Evolutionary conservation across 2,329 filamentous ascomycete genomes (phyloP).

Genomic region (Leptodontidium sp.): DNA sequence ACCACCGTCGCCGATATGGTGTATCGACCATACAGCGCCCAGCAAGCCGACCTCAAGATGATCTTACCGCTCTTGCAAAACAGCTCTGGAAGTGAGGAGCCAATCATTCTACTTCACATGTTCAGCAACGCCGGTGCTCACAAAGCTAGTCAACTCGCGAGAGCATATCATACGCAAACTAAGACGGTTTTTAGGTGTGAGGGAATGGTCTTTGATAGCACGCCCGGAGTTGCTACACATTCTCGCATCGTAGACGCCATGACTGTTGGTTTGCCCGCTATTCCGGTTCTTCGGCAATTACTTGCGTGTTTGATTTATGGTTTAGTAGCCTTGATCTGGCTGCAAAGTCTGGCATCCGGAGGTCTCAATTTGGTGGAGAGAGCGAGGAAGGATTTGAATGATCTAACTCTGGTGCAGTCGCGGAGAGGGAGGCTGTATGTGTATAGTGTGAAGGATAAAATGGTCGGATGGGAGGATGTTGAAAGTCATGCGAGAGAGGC

Average conservation of each 20-base stretch:
- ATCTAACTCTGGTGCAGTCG: conserved; percentile 28
- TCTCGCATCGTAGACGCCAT: conserved; percentile 34
- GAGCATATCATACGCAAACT: conserved; percentile 46
- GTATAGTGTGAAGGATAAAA: conserved; percentile 39
- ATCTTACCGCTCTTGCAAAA: conserved; percentile 50
- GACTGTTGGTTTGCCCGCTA: conserved; percentile 40
- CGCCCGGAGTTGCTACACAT: conserved; percentile 49
- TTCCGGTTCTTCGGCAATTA: conserved; percentile 28
- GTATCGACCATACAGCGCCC: conserved; percentile 35
- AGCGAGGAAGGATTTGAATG: conserved; percentile 34
- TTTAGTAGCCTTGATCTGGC: conserved; percentile 18
- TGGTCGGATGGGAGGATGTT: conserved; percentile 40
- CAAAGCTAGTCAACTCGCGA: conserved; percentile 50
- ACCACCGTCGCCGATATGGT: conserved; percentile 52
- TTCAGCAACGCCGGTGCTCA: conserved; percentile 60
- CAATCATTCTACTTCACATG: conserved; percentile 51
- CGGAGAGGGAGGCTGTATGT: conserved; percentile 39
- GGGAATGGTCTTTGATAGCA: conserved; percentile 53
- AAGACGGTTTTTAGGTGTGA: conserved; percentile 41
- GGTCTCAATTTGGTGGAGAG: conserved; percentile 33
- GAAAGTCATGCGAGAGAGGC: conserved; percentile 42
- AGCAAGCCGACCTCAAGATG: conserved; percentile 47
- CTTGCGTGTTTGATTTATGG: conserved; percentile 23
- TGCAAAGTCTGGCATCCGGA: conserved; percentile 16
- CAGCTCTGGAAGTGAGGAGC: conserved; percentile 35